phyloP scores from a whole-genome alignment of 345 rosid species.

The Pelargonium nanum region DNA sequence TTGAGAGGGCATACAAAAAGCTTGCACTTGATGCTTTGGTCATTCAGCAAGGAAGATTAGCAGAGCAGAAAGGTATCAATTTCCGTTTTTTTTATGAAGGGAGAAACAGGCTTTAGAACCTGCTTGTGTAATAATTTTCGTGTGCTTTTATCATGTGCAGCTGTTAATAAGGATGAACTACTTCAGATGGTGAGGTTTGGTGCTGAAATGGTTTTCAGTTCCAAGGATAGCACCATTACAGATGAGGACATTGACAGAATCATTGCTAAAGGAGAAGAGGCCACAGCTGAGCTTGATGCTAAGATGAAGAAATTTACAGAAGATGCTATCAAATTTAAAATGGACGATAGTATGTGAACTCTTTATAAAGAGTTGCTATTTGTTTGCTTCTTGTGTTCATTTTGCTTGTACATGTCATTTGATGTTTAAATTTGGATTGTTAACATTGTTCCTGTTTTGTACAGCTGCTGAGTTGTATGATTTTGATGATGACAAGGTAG shows the following conservation, averaged over 20 bases:
- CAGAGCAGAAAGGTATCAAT: conserved; percentile 92
- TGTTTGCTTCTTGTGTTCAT: neutral
- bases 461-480: conserved; percentile 90
- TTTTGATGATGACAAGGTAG: conserved; percentile 85
- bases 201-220: conserved; percentile 99
- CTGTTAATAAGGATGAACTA: conserved; percentile 97
- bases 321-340: conserved; percentile 92
- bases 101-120: neutral
- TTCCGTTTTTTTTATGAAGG: conserved; percentile 5
- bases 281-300: conserved; percentile 96
- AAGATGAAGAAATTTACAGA: conserved; percentile 98
- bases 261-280: conserved; percentile 96
- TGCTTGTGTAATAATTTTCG: neutral
- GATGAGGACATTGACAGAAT: conserved; percentile 98
- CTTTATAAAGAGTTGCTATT: neutral
- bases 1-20: conserved; percentile 97
- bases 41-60: conserved; percentile 93
- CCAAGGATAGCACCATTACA: conserved; percentile 92
- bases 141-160: conserved; percentile 25
- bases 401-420: neutral
- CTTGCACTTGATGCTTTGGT: conserved; percentile 97
- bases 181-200: conserved; percentile 99
- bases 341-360: conserved; percentile 79
- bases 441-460: conserved; percentile 9
- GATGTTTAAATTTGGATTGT: neutral